These are phyloP conservation scores for Kluyveromyces lactis DNA, from an alignment of 805 yeast genomes.

Conservation along the genomic window DNA sequence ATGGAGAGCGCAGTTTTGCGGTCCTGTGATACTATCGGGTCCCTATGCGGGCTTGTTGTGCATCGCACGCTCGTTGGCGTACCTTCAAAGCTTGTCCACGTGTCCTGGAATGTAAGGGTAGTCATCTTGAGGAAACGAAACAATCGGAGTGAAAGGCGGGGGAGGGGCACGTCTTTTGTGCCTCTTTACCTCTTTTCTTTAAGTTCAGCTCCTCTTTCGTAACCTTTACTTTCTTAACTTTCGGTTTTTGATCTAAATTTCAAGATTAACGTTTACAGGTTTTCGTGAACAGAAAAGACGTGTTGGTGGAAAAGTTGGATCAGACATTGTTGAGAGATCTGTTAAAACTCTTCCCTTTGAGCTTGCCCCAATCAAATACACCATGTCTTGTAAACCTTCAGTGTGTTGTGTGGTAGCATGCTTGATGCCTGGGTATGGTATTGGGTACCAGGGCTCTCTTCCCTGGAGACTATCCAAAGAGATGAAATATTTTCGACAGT, in stretches of 20 bases:
- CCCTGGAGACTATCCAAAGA: slow-evolving; percentile 88
- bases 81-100: neutral
- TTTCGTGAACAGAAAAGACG: too few species aligned
- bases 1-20: neutral
- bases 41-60: neutral
- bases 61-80: neutral
- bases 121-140: neutral
- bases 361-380: too few species aligned
- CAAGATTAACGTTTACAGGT: too few species aligned
- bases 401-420: slow-evolving; percentile 80
- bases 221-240: too few species aligned
- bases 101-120: neutral
- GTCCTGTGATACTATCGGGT: neutral
- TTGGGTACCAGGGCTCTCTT: slow-evolving; percentile 69
- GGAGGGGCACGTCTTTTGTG: too few species aligned
- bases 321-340: too few species aligned
- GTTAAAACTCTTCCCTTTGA: too few species aligned
- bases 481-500: slow-evolving; percentile 73
- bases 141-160: too few species aligned
- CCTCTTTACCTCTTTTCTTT: too few species aligned
- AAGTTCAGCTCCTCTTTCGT: too few species aligned
- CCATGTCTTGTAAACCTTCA: slow-evolving; percentile 14
- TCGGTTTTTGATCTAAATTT: too few species aligned
- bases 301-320: too few species aligned
- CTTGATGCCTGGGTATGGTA: slow-evolving; percentile 68